phyloP scores from a whole-genome alignment of 352 stramenopile species.

The Phytophthora rubi region DNA sequence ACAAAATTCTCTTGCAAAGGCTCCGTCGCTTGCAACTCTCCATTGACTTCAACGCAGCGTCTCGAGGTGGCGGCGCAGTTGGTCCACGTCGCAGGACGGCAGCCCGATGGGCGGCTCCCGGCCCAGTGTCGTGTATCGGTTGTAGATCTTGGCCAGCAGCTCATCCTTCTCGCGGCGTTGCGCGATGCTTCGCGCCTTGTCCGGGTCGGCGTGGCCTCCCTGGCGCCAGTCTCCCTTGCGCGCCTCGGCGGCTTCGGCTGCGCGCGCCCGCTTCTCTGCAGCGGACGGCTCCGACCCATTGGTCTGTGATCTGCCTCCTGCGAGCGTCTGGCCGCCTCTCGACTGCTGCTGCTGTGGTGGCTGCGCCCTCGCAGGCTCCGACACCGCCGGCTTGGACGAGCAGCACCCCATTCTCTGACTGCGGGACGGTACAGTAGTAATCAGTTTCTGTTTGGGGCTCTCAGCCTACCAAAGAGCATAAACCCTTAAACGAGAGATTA shows the following conservation, averaged over 20 bases:
- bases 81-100: conserved; percentile 76
- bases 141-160: conserved; percentile 82
- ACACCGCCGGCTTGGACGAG: conserved; percentile 62
- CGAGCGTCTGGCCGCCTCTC: conserved; percentile 7
- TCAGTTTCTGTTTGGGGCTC: conserved; percentile 4
- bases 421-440: too few relatives aligned
- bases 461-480: neutral
- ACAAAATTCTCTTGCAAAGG: conserved; percentile 3
- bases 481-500: neutral
- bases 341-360: neutral
- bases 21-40: neutral
- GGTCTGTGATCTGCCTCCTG: conserved; percentile 13
- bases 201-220: conserved; percentile 60
- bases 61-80: conserved; percentile 80
- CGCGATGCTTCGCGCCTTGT: conserved; percentile 69
- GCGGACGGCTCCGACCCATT: conserved; percentile 49
- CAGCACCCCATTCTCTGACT: conserved; percentile 64
- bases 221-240: conserved; percentile 82
- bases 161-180: conserved; percentile 86
- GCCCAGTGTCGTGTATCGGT: conserved; percentile 75
- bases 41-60: conserved; percentile 49
- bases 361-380: conserved; percentile 15
- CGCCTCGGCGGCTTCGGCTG: conserved; percentile 69
- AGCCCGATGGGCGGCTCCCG: conserved; percentile 84
- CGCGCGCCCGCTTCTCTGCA: conserved; percentile 70